These are phyloP conservation scores for Xylaria polymorpha DNA, from an alignment of 2,329 filamentous ascomycete species.

Conservation along the genomic window DNA sequence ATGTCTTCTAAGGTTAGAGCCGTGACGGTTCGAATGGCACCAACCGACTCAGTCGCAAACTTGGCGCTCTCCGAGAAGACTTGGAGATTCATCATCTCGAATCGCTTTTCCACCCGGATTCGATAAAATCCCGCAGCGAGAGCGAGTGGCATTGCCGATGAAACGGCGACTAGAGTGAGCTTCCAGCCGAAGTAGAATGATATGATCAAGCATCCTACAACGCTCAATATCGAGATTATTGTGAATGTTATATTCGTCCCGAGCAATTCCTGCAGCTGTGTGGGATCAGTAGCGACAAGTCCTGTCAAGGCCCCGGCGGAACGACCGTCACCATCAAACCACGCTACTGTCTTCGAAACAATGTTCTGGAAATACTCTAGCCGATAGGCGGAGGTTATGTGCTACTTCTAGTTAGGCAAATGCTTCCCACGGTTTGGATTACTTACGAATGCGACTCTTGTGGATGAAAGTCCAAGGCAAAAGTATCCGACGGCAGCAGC, in stretches of 20 bases:
- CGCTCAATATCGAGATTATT: constrained; percentile 71
- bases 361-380: constrained; percentile 70
- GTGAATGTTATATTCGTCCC: constrained; percentile 73
- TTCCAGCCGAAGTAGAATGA: constrained; percentile 82
- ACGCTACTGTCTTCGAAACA: constrained; percentile 66
- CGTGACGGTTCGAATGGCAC: constrained; percentile 77
- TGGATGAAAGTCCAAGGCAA: constrained; percentile 59
- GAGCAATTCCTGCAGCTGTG: constrained; percentile 70
- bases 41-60: constrained; percentile 79
- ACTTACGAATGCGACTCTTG: constrained; percentile 57
- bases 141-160: constrained; percentile 66
- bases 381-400: constrained; percentile 65
- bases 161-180: constrained; percentile 73
- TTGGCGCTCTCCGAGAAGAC: constrained; percentile 78
- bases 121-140: constrained; percentile 58
- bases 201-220: constrained; percentile 73
- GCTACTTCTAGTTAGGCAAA: constrained; percentile 41
- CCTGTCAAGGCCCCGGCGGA: constrained; percentile 69
- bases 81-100: constrained; percentile 64
- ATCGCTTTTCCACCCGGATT: constrained; percentile 47
- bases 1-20: constrained; percentile 75
- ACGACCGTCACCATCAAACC: constrained; percentile 70
- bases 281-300: constrained; percentile 65
- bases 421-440: background rate
- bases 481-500: constrained; percentile 67